Conservation (phyloP, 2,329 filamentous ascomycete genomes). For the Exserohilum turcica region DNA sequence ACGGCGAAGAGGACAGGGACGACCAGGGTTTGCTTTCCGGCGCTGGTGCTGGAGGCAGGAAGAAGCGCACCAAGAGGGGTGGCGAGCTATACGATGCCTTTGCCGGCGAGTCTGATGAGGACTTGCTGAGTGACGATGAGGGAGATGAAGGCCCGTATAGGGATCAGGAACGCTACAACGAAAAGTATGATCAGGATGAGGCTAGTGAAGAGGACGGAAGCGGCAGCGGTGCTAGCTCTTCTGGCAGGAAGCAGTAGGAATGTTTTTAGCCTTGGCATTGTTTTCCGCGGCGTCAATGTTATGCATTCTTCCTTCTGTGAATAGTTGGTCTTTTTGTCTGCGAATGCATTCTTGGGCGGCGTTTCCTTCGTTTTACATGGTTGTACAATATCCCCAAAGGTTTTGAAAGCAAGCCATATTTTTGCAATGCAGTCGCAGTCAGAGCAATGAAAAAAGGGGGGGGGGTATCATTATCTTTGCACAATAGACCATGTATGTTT, state of each 20-base stretch:
- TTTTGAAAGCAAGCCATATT: too few relatives aligned
- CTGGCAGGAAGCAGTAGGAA: conserved; percentile 33
- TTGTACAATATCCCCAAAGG: too few relatives aligned
- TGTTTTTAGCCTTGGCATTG: neutral
- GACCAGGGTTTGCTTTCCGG: conserved; percentile 55
- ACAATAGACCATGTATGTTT: neutral
- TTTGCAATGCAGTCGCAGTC: too few relatives aligned
- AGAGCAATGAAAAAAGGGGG: neutral
- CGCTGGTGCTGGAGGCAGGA: conserved; percentile 40
- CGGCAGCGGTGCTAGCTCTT: conserved; percentile 28
- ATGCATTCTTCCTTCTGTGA: neutral
- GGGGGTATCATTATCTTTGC: conserved; percentile 27
- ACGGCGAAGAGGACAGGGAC: conserved; percentile 72
- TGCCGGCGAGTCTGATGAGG: conserved; percentile 86
- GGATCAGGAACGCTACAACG: conserved; percentile 39
- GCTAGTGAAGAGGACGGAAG: conserved; percentile 32
- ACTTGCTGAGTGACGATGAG: conserved; percentile 58
- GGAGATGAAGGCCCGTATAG: conserved; percentile 45
- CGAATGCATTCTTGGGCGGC: conserved; percentile 25
- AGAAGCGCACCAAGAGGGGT: conserved; percentile 64
- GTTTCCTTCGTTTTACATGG: conserved; percentile 10
- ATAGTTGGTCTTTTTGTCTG: neutral
- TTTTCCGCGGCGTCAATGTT: too few relatives aligned
- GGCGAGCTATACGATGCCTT: conserved; percentile 98
- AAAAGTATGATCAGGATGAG: conserved; percentile 40